These are phyloP conservation scores for Aspergillus sp. DNA, from an alignment of 2,329 filamentous ascomycete genomes.

Conservation along the genomic window DNA sequence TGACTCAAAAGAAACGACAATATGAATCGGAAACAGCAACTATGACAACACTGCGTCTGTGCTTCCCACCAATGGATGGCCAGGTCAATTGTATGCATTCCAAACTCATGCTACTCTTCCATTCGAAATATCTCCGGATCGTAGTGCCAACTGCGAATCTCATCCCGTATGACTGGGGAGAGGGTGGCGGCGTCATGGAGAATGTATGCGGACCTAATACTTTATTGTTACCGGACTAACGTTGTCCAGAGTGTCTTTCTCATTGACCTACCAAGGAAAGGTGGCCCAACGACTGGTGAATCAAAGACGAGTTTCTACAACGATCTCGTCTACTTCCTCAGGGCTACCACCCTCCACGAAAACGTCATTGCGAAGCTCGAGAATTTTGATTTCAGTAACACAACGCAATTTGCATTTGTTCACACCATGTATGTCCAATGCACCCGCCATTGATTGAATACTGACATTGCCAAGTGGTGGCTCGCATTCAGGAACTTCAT, in stretches of 20 bases:
- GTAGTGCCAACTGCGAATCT: conserved; percentile 88
- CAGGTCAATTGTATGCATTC: conserved; percentile 81
- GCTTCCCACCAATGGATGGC: conserved; percentile 79
- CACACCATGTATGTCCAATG: conserved; percentile 68
- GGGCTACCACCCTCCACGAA: conserved; percentile 63
- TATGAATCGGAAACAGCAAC: conserved; percentile 41
- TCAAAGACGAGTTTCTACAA: conserved; percentile 60
- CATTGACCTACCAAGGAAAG: conserved; percentile 75
- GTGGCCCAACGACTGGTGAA: conserved; percentile 20
- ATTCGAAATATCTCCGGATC: conserved; percentile 69
- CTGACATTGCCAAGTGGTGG: conserved; percentile 51
- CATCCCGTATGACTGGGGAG: conserved; percentile 85
- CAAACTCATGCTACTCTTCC: conserved; percentile 88
- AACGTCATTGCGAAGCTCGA: conserved; percentile 66
- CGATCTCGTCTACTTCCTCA: conserved; percentile 70
- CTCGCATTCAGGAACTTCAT: conserved; percentile 51
- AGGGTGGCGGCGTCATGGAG: conserved; percentile 73
- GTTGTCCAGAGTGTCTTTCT: conserved; percentile 69
- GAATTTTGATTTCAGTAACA: conserved; percentile 79
- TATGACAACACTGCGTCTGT: conserved; percentile 60
- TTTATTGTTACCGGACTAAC: conserved; percentile 12
- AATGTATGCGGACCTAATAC: conserved; percentile 56
- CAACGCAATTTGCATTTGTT: conserved; percentile 72
- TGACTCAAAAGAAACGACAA: conserved; percentile 32
- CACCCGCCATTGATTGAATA: neutral